Evolutionary conservation across 768 basidiomycete species (phyloP), one percentile per base, ranked within the genome.

Genomic region (Coprinopsis marcescibilis): DNA sequence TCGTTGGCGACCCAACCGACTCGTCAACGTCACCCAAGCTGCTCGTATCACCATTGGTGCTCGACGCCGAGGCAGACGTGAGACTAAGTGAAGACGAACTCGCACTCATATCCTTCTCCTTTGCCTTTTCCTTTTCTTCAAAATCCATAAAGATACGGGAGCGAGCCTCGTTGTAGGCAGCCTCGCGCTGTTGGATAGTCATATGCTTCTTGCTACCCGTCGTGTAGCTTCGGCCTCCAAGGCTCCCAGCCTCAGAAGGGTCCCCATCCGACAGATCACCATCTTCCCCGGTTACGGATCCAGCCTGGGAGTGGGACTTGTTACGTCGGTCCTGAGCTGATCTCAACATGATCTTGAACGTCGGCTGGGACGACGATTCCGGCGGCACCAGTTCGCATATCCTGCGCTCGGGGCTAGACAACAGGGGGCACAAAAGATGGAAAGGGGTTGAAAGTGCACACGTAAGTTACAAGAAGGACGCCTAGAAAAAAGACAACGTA

Each of bases 261-360:
- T 89, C 88, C 34, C 77, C 71, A 58, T 90, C 88, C 23, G 88
- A 90, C 15, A 80, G 67, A 52, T 89, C 87, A 40, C 69, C 78
- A 52, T 90, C 88, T 56, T 89, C 88, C 3, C 82, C 85, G 0
- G 76, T 71, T 1, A 85, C 77, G 2, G 87, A 89, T 27, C 80
- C 80, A 6, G 83, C 70, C 53, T 83, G 83, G n/a, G 86, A 88
- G 50, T 76, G 74, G 3, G 84, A 69, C 44, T 73, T 77, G 45
- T 70, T 64, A 43, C 75, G 65, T 33, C 80, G 77, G 52, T 83
- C 80, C n/a, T 65, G 61, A 12, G 58, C 61, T 17, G 74, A 67
- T 55, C 89, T 77, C 35, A 82, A 80, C 88, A 92, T 92, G 56
- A 92, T 92, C 74, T 90, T 85, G 57, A 92, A 85, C 15, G 88